These are phyloP conservation scores for Capillidium rhysosporum DNA, from an alignment of 371 early-diverging fungal species.

Conservation along the genomic window DNA sequence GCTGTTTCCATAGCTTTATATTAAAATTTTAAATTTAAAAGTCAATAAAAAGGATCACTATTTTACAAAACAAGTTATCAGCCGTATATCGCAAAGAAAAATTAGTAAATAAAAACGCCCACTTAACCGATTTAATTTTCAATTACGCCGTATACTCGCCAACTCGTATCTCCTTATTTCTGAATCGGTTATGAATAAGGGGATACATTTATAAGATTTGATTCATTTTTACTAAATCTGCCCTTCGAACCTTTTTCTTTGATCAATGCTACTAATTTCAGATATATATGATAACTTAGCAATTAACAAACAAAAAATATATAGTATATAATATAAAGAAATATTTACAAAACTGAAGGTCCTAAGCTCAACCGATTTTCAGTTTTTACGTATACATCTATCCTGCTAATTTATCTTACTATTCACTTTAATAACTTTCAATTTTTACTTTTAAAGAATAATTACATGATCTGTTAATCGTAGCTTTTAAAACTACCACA, in stretches of 20 bases:
- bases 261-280: constrained; percentile 48
- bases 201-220: constrained; percentile 21
- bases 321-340: too few species aligned
- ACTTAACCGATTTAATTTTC: constrained; percentile 12
- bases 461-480: constrained; percentile 47
- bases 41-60: neutral
- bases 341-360: constrained; percentile 25
- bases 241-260: constrained; percentile 11
- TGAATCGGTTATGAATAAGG: constrained; percentile 17
- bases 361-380: constrained; percentile 36
- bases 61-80: neutral
- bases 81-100: neutral
- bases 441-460: constrained; percentile 41
- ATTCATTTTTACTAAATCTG: too few species aligned
- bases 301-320: too few species aligned
- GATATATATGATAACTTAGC: constrained; percentile 25
- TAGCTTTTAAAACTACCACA: constrained; percentile 40
- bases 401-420: constrained; percentile 7
- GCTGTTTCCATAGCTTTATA: neutral
- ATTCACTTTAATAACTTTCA: neutral
- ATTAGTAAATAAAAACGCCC: neutral
- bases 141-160: constrained; percentile 30
- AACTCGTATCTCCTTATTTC: constrained; percentile 26
- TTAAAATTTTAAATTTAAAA: neutral
- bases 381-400: constrained; percentile 44